phyloP scores from a whole-genome alignment of 2,329 filamentous ascomycete genomes.

The Fusarium tuaranense region DNA sequence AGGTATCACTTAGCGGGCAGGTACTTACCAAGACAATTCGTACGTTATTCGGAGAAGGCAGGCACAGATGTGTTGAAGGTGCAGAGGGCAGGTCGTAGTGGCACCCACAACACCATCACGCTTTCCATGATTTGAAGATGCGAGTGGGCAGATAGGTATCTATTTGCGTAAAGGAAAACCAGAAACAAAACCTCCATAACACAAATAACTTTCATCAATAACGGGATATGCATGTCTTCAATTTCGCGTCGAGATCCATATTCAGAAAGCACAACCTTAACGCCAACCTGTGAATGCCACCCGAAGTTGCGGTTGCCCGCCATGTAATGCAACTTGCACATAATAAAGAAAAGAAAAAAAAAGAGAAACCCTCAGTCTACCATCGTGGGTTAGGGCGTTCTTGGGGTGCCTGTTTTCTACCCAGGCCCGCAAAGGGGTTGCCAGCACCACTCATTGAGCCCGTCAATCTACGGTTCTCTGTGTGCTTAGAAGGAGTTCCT shows the following conservation, averaged over 20 bases:
- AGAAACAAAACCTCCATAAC: background rate
- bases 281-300: conserved; percentile 21
- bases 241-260: conserved; percentile 12
- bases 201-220: background rate
- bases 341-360: conserved; percentile 16
- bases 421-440: conserved; percentile 55
- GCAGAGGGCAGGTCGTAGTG: background rate
- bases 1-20: background rate
- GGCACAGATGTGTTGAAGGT: background rate
- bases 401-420: conserved; percentile 50
- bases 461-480: conserved; percentile 45
- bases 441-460: conserved; percentile 41
- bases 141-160: background rate
- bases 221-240: conserved; percentile 1
- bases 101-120: background rate
- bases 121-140: background rate
- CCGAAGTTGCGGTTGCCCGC: background rate
- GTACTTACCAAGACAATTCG: background rate
- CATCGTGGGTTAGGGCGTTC: conserved; percentile 57
- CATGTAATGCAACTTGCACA: background rate
- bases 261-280: conserved; percentile 27
- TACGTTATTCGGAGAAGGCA: background rate
- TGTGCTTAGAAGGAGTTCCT: conserved; percentile 56
- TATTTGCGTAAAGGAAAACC: background rate
- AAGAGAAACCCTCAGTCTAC: conserved; percentile 28